Evolutionary conservation across 768 basidiomycete species (phyloP), one percentile per base, ranked within the genome.

Genomic region (Basidioascus undulatus): DNA sequence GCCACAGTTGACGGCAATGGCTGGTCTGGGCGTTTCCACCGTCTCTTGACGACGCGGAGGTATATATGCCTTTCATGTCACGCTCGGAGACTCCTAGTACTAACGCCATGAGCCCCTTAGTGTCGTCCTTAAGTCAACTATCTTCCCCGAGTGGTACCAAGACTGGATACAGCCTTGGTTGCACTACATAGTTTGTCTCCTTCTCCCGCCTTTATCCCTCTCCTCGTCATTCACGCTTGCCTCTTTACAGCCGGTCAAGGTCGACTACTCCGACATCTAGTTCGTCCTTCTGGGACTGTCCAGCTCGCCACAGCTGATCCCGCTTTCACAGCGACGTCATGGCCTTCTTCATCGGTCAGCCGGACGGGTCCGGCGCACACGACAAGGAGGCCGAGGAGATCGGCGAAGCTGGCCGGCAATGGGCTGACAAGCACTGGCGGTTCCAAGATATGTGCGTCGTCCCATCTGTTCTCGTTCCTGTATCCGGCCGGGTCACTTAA

Each of bases 1-100:
- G n/a, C n/a, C n/a, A n/a, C n/a, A n/a, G n/a, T 96, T 42, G 87
- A 92, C 52, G 87, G 89, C 13, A 87, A 86, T 79, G 76, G 80
- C 16, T 96, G 94, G 57, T 83, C 77, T 21, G 87, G 76, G 3
- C 67, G 83, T 11, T 86, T 92, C 56, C 72, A 83, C 67, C 67
- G 74, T 1, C 72, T 82, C 53, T 58, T 84, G 50, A 76, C 74
- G 32, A 84, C 77, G 40, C 83, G 89, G 55, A 82, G 80, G 28
- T 30, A 15, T 30, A 15, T 9, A 15, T 30, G 9, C 15, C 28
- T 30, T 15, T 15, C 28, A 9, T 15, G 9, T 30, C 28, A 30
- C 2, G 15, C 28, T 30, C 28, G n/a, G n/a, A n/a, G n/a, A n/a
- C n/a, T n/a, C n/a, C n/a, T n/a, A n/a, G n/a, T n/a, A n/a, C n/a